Evolutionary conservation across 208 protist species (phyloP).

Genomic region (Zelonia costaricensis): DNA sequence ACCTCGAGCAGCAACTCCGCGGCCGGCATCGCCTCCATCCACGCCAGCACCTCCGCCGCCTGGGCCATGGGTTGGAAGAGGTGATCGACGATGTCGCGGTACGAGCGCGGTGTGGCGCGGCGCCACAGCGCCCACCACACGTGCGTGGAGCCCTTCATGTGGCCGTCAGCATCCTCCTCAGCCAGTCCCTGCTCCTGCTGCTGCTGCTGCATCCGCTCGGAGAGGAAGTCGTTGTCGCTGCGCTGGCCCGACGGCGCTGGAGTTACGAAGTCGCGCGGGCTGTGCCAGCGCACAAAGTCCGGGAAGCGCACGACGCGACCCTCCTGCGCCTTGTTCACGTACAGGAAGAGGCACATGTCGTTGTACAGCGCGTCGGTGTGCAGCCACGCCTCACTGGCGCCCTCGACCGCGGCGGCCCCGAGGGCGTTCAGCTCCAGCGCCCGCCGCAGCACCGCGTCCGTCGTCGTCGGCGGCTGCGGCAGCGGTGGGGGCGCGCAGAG

Average conservation of each 20-base stretch:
- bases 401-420: constrained; percentile 31
- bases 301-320: constrained; percentile 81
- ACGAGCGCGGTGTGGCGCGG: constrained; percentile 53
- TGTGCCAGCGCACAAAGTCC: constrained; percentile 90
- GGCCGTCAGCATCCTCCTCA: constrained; percentile 7
- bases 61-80: constrained; percentile 50
- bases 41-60: constrained; percentile 48
- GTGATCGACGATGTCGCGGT: constrained; percentile 40
- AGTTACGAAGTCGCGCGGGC: constrained; percentile 72
- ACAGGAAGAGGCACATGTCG: constrained; percentile 90
- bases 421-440: constrained; percentile 49
- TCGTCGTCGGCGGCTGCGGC: constrained; percentile 56
- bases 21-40: constrained; percentile 46
- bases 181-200: not conserved
- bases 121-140: constrained; percentile 79
- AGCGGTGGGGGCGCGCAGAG: constrained; percentile 56
- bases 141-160: constrained; percentile 24
- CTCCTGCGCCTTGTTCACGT: constrained; percentile 63
- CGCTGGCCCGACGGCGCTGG: constrained; percentile 1
- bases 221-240: constrained; percentile 63
- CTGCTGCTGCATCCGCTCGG: constrained; percentile 63
- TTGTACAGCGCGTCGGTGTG: constrained; percentile 70
- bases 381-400: constrained; percentile 38
- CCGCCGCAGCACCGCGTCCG: constrained; percentile 62
- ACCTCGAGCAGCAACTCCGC: constrained; percentile 50